Percentiles rank a stretch among this genome's conserved stretches.
Evolutionary conservation across 345 rosid genomes (phyloP).

Genomic region (rapeseed (Brassica napus)): Da-Ae NC_063446.1:37626501-37627000

Average conservation of each 20-base stretch:
- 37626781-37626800: background rate
- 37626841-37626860: background rate
- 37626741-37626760: background rate
- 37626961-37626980: background rate
- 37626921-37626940: background rate
- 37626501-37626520: too few relatives aligned
- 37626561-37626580: too few relatives aligned
- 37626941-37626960: background rate
- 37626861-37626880: background rate
- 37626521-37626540: too few relatives aligned
- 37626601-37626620: too few relatives aligned
- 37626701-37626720: too few relatives aligned
- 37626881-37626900: background rate
- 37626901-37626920: background rate
- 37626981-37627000: background rate
- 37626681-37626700: too few relatives aligned
- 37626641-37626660: too few relatives aligned
- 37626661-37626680: too few relatives aligned
- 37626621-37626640: too few relatives aligned
- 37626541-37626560: too few relatives aligned
- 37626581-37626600: too few relatives aligned
- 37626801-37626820: background rate
- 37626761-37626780: background rate
- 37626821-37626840: background rate
- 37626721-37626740: background rate